Percentiles rank a stretch among this genome's conserved stretches.
phyloP scores from a whole-genome alignment of 2,329 filamentous ascomycete genomes.

The Fusarium sp. region DNA sequence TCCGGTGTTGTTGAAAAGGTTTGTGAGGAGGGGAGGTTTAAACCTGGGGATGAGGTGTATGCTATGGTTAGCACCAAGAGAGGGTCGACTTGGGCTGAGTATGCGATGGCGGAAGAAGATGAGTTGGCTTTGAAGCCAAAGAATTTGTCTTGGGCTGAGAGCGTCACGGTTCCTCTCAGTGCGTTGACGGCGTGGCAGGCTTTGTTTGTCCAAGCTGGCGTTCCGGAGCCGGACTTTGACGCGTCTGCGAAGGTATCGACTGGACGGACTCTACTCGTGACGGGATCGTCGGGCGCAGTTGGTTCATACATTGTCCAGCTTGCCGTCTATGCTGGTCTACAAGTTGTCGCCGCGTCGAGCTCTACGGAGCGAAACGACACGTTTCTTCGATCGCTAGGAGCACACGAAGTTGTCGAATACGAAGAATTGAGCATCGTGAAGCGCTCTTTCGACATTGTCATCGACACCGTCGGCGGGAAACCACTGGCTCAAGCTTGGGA shows the following conservation, averaged over 20 bases:
- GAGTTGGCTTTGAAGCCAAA: conserved; percentile 49
- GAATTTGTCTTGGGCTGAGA: conserved; percentile 45
- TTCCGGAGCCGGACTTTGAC: conserved; percentile 15
- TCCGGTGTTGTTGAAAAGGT: conserved; percentile 24
- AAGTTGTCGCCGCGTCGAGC: conserved; percentile 47
- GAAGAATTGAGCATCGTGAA: conserved; percentile 1
- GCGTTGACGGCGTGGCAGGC: conserved; percentile 53
- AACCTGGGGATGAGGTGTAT: conserved; percentile 46
- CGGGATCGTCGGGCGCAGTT: conserved; percentile 51
- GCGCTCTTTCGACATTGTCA: conserved; percentile 40
- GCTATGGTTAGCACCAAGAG: conserved; percentile 39
- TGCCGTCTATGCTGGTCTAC: conserved; percentile 46
- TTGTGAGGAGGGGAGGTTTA: conserved; percentile 37
- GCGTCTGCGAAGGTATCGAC: background rate
- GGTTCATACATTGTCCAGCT: conserved; percentile 52
- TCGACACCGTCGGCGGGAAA: conserved; percentile 48
- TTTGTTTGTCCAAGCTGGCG: conserved; percentile 42
- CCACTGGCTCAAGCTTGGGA: conserved; percentile 46
- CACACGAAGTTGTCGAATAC: conserved; percentile 41
- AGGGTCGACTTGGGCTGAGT: conserved; percentile 41
- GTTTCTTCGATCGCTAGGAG: conserved; percentile 39
- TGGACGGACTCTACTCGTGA: conserved; percentile 45
- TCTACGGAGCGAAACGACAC: conserved; percentile 26
- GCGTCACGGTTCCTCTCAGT: conserved; percentile 50
- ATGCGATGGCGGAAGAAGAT: conserved; percentile 28